Base-by-base conservation (phyloP, 1,284 basidiomycete species). In the Chondrostereum purpureum region DNA sequence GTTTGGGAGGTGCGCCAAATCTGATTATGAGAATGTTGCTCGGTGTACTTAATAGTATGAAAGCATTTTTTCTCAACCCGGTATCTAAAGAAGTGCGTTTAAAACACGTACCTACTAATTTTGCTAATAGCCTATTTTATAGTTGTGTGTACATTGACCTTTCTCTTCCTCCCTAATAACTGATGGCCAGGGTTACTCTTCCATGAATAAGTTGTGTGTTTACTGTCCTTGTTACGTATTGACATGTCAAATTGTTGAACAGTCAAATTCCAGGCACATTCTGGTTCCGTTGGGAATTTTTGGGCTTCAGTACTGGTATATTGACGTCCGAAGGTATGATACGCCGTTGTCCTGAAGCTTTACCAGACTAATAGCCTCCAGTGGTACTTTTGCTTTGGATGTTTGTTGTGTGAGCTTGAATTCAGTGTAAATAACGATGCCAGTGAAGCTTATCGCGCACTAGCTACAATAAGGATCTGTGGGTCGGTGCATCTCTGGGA, bases 321-420 rank as follows among this genome's bases (percentile, higher is more conserved):
- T 17, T 47, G 34, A 24, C 41, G 8, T 47, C 41, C 8, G 41
- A 47, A 43, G 21, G 46, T 47, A 8, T 24, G 46, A 39, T 38
- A n/a, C 23, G 16, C 18, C 33, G 11, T 21, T 18, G 31, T n/a
- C 31, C 41, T 14, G 19, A 12, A 14, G 27, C 16, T 5, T 20
- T 13, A 39, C 39, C 13, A 6, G 12, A 41, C 12, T 35, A 14
- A 31, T 34, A 11, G 10, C 16, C 17, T 17, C 6, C 41, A 47
- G 46, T 47, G 18, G 46, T 47, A 3, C 35, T 47, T 14, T 37
- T 47, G n/a, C 22, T 47, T 14, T 47, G 46, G 46, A 43, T 47
- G 14, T 47, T 22, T 38, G 46, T 47, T 12, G 39, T 47, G 27
- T 31, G n/a, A 31, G 27, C n/a, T 8, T n/a, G n/a, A n/a, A 8